A percentile compares a stretch with the other conserved stretches of the same genome.
phyloP scores from a whole-genome alignment of 2,329 filamentous ascomycete species.

The Bipolaris gigantea region DNA sequence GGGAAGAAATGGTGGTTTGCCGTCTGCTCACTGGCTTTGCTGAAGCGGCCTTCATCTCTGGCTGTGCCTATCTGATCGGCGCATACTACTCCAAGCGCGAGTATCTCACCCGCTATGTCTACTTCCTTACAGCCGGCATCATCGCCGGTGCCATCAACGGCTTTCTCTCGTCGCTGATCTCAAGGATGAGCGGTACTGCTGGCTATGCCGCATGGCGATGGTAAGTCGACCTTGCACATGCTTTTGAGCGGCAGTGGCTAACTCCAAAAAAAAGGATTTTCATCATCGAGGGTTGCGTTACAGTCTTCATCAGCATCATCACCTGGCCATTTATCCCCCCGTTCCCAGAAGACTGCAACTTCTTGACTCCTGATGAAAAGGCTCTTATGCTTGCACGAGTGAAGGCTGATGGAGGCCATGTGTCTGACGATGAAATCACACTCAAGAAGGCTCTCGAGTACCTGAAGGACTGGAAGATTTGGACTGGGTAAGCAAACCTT shows the following conservation, averaged over 20 bases:
- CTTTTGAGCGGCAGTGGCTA: neutral
- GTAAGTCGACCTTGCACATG: slow-evolving; percentile 16
- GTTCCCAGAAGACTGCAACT: slow-evolving; percentile 53
- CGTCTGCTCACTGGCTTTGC: slow-evolving; percentile 37
- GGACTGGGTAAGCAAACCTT: slow-evolving; percentile 51
- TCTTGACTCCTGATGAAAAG: slow-evolving; percentile 55
- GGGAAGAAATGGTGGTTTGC: slow-evolving; percentile 33
- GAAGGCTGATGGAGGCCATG: slow-evolving; percentile 50
- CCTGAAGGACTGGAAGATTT: slow-evolving; percentile 61
- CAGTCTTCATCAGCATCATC: slow-evolving; percentile 50
- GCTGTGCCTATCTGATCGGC: slow-evolving; percentile 36
- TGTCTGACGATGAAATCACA: slow-evolving; percentile 51
- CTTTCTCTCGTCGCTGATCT: slow-evolving; percentile 52
- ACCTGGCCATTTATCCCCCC: slow-evolving; percentile 56
- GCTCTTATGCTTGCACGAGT: slow-evolving; percentile 57
- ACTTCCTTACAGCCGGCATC: slow-evolving; percentile 57
- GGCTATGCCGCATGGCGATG: slow-evolving; percentile 34
- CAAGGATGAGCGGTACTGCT: slow-evolving; percentile 31
- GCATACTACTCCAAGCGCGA: slow-evolving; percentile 56
- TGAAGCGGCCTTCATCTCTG: slow-evolving; percentile 35
- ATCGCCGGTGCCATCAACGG: slow-evolving; percentile 61
- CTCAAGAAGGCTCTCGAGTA: slow-evolving; percentile 48
- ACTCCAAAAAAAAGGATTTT: slow-evolving; percentile 51
- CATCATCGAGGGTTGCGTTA: slow-evolving; percentile 62
- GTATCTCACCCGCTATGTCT: slow-evolving; percentile 55